These are phyloP conservation scores for Pichia eremophila DNA, from an alignment of 805 yeast genomes.

Conservation along the genomic window DNA sequence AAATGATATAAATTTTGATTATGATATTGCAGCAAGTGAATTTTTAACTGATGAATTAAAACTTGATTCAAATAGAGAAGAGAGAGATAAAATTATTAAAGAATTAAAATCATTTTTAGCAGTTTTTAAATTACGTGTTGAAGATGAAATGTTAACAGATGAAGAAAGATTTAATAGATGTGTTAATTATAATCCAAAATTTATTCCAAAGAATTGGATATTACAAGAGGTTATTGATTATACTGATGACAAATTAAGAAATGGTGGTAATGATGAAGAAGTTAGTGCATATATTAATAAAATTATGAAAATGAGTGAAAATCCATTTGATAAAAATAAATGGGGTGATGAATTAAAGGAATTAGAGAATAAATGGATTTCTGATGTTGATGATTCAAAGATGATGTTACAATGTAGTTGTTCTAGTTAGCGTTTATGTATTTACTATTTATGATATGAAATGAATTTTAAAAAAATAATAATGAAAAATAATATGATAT, in stretches of 20 bases:
- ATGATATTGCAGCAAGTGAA: slow-evolving; percentile 15
- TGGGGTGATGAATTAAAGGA: slow-evolving; percentile 65
- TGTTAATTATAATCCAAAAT: slow-evolving; percentile 55
- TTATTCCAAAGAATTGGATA: slow-evolving; percentile 79
- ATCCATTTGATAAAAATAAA: slow-evolving; percentile 61
- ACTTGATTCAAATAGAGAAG: slow-evolving; percentile 13
- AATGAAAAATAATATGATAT: too few species aligned
- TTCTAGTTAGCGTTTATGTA: slow-evolving; percentile 28
- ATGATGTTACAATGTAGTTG: slow-evolving; percentile 74
- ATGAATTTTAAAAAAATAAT: neutral
- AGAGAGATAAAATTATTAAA: slow-evolving; percentile 31
- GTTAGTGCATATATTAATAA: slow-evolving; percentile 47
- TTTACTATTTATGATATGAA: neutral
- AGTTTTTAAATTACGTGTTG: slow-evolving; percentile 33
- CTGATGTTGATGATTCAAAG: slow-evolving; percentile 40
- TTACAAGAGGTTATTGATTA: slow-evolving; percentile 68
- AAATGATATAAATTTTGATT: slow-evolving; percentile 20
- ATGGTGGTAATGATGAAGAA: slow-evolving; percentile 32
- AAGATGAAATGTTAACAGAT: slow-evolving; percentile 28
- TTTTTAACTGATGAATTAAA: slow-evolving; percentile 22
- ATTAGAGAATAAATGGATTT: slow-evolving; percentile 45
- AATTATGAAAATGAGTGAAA: slow-evolving; percentile 57
- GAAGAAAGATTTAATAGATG: slow-evolving; percentile 34
- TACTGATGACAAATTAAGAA: slow-evolving; percentile 20
- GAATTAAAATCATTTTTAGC: slow-evolving; percentile 44